phyloP scores from a whole-genome alignment of 2,329 filamentous ascomycete genomes.

The Tolypocladium endophyticum region DNA sequence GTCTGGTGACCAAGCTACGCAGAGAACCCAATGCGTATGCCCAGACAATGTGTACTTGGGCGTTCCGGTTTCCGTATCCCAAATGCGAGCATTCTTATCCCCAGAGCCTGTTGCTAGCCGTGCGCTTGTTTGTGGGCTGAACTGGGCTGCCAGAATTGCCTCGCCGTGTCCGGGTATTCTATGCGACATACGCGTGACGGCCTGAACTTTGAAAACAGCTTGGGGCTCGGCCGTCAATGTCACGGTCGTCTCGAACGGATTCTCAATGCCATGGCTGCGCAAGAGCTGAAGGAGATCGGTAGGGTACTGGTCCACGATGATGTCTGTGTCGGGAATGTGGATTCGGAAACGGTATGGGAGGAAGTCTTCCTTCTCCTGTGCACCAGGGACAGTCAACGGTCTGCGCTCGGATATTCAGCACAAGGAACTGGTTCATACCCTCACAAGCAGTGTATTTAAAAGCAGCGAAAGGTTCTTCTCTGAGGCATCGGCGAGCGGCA shows the following conservation, averaged over 20 bases:
- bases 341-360: conserved; percentile 53
- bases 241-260: conserved; percentile 45
- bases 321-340: conserved; percentile 42
- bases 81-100: conserved; percentile 83
- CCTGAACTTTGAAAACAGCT: conserved; percentile 86
- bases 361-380: conserved; percentile 44
- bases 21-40: conserved; percentile 83
- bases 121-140: conserved; percentile 68
- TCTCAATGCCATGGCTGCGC: conserved; percentile 44
- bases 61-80: conserved; percentile 91
- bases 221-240: conserved; percentile 63
- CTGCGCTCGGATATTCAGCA: neutral
- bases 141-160: conserved; percentile 76
- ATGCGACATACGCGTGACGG: conserved; percentile 81
- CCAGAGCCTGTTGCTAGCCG: conserved; percentile 81
- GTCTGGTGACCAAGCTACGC: conserved; percentile 79
- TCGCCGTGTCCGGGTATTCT: conserved; percentile 86
- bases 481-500: conserved; percentile 74
- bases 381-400: neutral
- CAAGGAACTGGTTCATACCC: conserved; percentile 32
- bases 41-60: conserved; percentile 77
- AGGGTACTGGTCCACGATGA: conserved; percentile 45
- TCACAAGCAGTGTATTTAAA: conserved; percentile 72
- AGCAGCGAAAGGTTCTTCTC: conserved; percentile 85
- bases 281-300: conserved; percentile 43